A percentile compares a stretch with the other conserved stretches of the same genome.
Evolutionary conservation across 192 early-diverging fungal species (phyloP).

Genomic region (Backusella tarrabulga): DNA sequence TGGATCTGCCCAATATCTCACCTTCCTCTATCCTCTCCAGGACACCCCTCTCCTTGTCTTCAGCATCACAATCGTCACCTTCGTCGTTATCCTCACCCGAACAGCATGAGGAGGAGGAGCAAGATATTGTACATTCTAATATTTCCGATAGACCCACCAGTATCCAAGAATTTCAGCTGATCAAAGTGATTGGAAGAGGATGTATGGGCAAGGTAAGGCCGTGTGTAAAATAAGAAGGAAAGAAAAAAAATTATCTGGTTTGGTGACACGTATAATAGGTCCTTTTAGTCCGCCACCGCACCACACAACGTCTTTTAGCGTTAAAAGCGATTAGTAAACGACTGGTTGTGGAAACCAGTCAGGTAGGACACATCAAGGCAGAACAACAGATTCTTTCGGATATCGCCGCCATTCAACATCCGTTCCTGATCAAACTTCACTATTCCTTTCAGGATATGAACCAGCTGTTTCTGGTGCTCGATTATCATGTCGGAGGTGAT

Average conservation of each 20-base stretch:
- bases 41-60: background rate
- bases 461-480: slow-evolving; percentile 86
- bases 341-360: slow-evolving; percentile 67
- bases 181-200: slow-evolving; percentile 53
- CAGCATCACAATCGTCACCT: background rate
- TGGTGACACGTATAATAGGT: slow-evolving; percentile 10
- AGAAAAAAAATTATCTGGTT: slow-evolving; percentile 18
- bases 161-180: slow-evolving; percentile 49
- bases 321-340: slow-evolving; percentile 56
- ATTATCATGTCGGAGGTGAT: slow-evolving; percentile 90
- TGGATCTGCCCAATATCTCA: background rate
- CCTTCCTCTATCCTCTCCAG: background rate
- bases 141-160: slow-evolving; percentile 15
- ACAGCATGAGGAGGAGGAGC: background rate
- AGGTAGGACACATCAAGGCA: slow-evolving; percentile 76
- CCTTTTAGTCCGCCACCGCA: slow-evolving; percentile 11
- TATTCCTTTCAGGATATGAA: slow-evolving; percentile 88
- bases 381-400: slow-evolving; percentile 78
- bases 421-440: slow-evolving; percentile 88
- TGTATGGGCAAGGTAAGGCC: slow-evolving; percentile 54
- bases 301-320: slow-evolving; percentile 35
- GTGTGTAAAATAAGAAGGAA: background rate
- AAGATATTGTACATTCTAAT: background rate
- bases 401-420: slow-evolving; percentile 63
- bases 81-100: background rate